Evolutionary conservation across 495 filamentous ascomycete species (phyloP), one percentile per base, ranked within the genome.

Genomic region (Lepidopterella palustris): DNA sequence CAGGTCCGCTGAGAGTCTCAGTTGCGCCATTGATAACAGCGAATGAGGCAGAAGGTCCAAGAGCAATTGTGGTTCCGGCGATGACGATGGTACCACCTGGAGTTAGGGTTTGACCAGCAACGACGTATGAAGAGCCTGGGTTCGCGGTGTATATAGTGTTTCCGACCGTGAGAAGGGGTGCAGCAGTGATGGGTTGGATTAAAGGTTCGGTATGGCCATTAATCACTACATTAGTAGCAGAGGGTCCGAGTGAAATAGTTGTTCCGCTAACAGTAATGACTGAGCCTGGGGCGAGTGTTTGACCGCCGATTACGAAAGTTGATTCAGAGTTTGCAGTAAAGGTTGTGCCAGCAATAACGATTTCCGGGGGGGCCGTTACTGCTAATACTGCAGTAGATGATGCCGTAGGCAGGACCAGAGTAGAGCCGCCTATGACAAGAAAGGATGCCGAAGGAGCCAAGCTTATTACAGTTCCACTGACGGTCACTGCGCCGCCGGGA

Each of bases 341-440:
- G 1, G 58, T 60, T 21, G 49, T 27, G 21, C 66, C 63, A 10
- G 52, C 62, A 32, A 70, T 45, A 0, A 55, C 53, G 8, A 68
- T 39, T 10, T 47, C 32, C 39, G 68, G 65, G 2, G 58, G 57
- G 4, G 62, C 54, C 10, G 70, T 67, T 40, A 58, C 32, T 13
- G 40, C 42, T 24, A 66, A 59, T 10, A 52, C 27, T 0, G 39
- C 56, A 9, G 56, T 47, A 10, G 68, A 59, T 10, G 55, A 23
- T 0, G 39, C 56, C 5, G 56, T 47, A 10, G 61, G 56, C 11
- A 73, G 26, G 4, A 31, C 28, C 31, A 55, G 57, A n/a, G 68
- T 73, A 10, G 53, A 29, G 35, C 69, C 69, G n/a, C 70, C 63
- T 5, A 73, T 54, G 1, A 73, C 66, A n/a, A 71, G 52, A 29